Evolutionary conservation across 192 early-diverging fungal species (phyloP).

Genomic region (Coemansia interrupta): DNA sequence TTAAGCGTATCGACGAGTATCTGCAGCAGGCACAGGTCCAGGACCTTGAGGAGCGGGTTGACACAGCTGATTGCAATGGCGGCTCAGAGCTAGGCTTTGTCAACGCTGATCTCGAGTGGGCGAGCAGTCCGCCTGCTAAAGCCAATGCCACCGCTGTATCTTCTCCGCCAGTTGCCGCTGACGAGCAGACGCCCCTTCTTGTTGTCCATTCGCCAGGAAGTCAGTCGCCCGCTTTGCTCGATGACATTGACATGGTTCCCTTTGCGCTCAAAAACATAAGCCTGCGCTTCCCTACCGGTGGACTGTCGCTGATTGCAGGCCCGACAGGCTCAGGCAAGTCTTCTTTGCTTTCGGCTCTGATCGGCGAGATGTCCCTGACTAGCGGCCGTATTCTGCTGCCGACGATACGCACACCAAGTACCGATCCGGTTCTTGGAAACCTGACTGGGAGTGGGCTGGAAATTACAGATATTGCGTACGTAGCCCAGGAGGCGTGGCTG

Average conservation of each 20-base stretch:
- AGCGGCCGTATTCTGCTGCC: slow-evolving; percentile 40
- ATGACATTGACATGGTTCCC: background rate
- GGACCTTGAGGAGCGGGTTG: slow-evolving; percentile 45
- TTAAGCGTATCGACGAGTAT: slow-evolving; percentile 70
- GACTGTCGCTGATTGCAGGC: slow-evolving; percentile 75
- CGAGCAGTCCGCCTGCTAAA: background rate
- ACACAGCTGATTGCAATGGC: too few relatives aligned
- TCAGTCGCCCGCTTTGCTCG: background rate
- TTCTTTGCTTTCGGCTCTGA: slow-evolving; percentile 70
- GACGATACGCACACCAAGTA: too few relatives aligned
- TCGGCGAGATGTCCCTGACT: slow-evolving; percentile 71
- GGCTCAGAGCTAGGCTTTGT: slow-evolving; percentile 44
- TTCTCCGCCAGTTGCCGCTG: background rate
- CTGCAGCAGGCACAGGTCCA: slow-evolving; percentile 70
- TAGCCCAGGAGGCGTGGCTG: slow-evolving; percentile 76
- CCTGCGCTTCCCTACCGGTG: slow-evolving; percentile 63
- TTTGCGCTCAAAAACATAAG: slow-evolving; percentile 62
- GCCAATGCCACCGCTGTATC: background rate
- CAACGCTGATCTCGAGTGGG: slow-evolving; percentile 25
- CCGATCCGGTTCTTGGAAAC: too few relatives aligned
- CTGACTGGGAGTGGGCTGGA: too few relatives aligned
- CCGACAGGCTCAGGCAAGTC: slow-evolving; percentile 92
- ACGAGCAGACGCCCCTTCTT: slow-evolving; percentile 18
- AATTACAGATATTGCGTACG: slow-evolving; percentile 84
- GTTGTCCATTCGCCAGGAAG: background rate